Evolutionary conservation across 2,329 filamentous ascomycete species (phyloP).

Genomic region (Verticillium nonalfalfae): DNA sequence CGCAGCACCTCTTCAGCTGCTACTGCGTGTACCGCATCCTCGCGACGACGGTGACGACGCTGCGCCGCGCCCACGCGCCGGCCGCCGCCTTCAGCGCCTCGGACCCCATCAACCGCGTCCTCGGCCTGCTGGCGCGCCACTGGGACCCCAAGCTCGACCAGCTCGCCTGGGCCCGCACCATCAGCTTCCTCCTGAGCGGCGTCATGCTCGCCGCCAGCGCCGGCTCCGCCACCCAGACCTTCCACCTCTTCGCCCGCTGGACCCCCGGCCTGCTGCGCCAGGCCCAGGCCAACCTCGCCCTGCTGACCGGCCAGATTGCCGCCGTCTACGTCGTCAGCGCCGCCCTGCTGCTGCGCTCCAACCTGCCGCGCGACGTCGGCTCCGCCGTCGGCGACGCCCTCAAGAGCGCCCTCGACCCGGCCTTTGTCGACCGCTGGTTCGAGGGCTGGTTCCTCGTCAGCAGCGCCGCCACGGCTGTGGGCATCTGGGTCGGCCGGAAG

Average conservation of each 20-base stretch:
- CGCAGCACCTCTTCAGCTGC: constrained; percentile 62
- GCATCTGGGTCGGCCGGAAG: constrained; percentile 66
- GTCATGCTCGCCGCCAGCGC: constrained; percentile 78
- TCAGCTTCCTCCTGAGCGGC: constrained; percentile 76
- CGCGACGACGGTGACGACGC: constrained; percentile 62
- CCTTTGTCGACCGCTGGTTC: constrained; percentile 77
- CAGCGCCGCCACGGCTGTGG: constrained; percentile 58
- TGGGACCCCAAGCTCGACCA: constrained; percentile 81
- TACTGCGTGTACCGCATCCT: constrained; percentile 83
- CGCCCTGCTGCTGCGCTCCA: constrained; percentile 69
- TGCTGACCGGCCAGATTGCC: constrained; percentile 73
- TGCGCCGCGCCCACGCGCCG: constrained; percentile 50
- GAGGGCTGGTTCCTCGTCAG: constrained; percentile 78
- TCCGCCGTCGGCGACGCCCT: constrained; percentile 72
- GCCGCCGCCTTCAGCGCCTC: constrained; percentile 52
- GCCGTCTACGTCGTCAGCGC: constrained; percentile 83
- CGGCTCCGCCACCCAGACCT: constrained; percentile 78
- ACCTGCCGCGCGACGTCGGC: constrained; percentile 70
- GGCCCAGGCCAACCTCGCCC: constrained; percentile 70
- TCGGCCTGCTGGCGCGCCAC: constrained; percentile 74
- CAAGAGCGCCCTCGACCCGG: constrained; percentile 66
- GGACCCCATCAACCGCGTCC: constrained; percentile 78
- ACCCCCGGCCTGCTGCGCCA: constrained; percentile 65
- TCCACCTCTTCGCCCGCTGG: constrained; percentile 73
- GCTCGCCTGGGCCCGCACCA: constrained; percentile 75